Base-by-base conservation (phyloP, 148 eudicot genomes). In the Vaccinium macrocarpon region DNA sequence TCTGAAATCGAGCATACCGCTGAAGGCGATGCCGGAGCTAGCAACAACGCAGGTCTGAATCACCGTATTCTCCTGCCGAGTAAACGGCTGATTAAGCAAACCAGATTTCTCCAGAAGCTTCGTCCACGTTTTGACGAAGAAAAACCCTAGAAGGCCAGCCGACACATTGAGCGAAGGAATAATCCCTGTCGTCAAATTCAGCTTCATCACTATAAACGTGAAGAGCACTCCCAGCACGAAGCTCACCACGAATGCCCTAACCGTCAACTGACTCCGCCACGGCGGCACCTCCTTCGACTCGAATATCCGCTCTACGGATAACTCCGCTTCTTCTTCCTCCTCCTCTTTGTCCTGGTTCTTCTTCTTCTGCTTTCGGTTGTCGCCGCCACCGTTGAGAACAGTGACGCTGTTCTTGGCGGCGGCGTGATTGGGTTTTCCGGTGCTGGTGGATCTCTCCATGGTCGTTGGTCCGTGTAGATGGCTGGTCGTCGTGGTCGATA, bases 11-110 rank as follows among this genome's bases (percentile, higher is more conserved):
- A 55, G 13, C 85, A 49, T 82, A 93, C 96, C 96, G 66, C 92
- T 89, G 84, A 91, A 93, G 51, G 96, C 96, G 35, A 93, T 91
- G 87, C 94, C 96, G 73, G 93, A 91, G 72, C 90, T 10, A 27
- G 96, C 93, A 14, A 91, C 94, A n/a, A 93, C 93, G 77, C 94
- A 93, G 7, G 96, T 91, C 88, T 91, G 96, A 61, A 93, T 93
- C 3, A 93, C 92, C 21, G 96, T 91, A 73, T 93, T 93, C 86
- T 93, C 96, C 82, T 93, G 96, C 68, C 96, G 82, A 9, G 96
- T 93, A 55, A 93, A 93, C 0, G 94, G 96, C 87, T 88, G 91
- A 56, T 75, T 83, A 56, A 89, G 79, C 21, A 91, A 18, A 0
- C 93, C 93, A 1, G 90, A 78, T 61, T 82, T 89, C 2, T 84